Evolutionary conservation across 1,284 basidiomycete species (phyloP), one percentile per base, ranked within the genome.

Genomic region (Cutaneotrichosporon mucoides): DNA sequence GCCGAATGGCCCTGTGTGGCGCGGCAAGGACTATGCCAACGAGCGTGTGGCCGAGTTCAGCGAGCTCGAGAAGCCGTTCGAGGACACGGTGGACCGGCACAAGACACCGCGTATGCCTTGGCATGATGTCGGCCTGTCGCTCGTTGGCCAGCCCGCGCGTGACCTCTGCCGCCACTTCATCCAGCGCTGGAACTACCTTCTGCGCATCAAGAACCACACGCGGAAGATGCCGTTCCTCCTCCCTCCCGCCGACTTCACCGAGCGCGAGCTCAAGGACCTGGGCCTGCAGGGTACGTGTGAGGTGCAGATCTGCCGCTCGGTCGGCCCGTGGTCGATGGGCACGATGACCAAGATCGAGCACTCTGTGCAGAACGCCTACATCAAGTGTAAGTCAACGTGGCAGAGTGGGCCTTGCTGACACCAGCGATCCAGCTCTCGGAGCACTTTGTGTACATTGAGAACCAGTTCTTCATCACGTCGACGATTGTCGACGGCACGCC

Each of bases 401-500:
- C n/a, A n/a, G n/a, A n/a, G n/a, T n/a, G n/a, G n/a, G n/a, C n/a
- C n/a, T n/a, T n/a, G n/a, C n/a, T n/a, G 12, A 59, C 42, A n/a
- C 65, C 72, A 91, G 92, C 92, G 2, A 99, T 99, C 60, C 88
- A 97, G 76, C 82, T 92, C 73, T 96, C 92, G 15, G 92, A 98
- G 52, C 76, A 81, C 67, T 81, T 81, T 68, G 75, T 81, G 53
- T 81, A 80, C 67, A 80, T 81, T 62, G 93, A 98, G 77, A 98
- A 99, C 73, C 95, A 99, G 76, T 99, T 98, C 81, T 99, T 99
- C 79, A 93, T 99, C 72, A 90, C 93, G 0, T 96, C 91, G 24
- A 97, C 95, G 1, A 81, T 86, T 1, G 86, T 95, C 34, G 89
- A 89, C 66, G 92, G 92, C 60, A 86, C 91, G 43, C 84, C 85